Conservation (phyloP, 768 basidiomycete genomes). For the Boletus huronensis region DNA sequence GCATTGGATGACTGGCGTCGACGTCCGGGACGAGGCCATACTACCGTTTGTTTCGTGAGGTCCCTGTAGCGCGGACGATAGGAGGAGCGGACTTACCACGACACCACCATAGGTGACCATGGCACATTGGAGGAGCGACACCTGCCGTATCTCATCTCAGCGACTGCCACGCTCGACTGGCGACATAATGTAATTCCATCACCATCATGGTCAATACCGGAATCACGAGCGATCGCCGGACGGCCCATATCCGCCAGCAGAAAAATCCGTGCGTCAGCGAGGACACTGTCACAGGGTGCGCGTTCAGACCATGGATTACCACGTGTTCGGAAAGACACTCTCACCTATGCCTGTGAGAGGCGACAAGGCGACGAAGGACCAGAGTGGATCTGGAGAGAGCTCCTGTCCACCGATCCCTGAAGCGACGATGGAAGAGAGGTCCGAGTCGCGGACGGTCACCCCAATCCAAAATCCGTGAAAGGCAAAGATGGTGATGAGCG, state of each 20-base stretch:
- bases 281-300: not conserved
- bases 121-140: conserved; percentile 9
- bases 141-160: not conserved
- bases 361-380: conserved; percentile 1
- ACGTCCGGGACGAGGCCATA: conserved; percentile 10
- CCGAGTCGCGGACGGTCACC: not conserved
- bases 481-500: conserved; percentile 8
- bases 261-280: conserved; percentile 6
- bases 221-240: not conserved
- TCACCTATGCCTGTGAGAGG: conserved; percentile 4
- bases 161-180: not conserved
- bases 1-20: not conserved
- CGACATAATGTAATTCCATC: not conserved
- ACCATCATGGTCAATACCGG: conserved; percentile 5
- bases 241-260: conserved; percentile 9
- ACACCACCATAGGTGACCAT: conserved; percentile 10
- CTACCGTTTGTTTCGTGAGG: not conserved
- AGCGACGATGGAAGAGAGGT: conserved; percentile 10
- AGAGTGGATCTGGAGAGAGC: conserved; percentile 5
- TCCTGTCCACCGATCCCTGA: not conserved
- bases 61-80: not conserved
- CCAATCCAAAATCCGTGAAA: conserved; percentile 11
- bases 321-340: not conserved
- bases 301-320: not conserved
- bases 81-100: not conserved